Percentiles rank a stretch among this genome's conserved stretches.
Conservation (phyloP, 2,329 filamentous ascomycete genomes). For the Fusarium domesticum region DNA sequence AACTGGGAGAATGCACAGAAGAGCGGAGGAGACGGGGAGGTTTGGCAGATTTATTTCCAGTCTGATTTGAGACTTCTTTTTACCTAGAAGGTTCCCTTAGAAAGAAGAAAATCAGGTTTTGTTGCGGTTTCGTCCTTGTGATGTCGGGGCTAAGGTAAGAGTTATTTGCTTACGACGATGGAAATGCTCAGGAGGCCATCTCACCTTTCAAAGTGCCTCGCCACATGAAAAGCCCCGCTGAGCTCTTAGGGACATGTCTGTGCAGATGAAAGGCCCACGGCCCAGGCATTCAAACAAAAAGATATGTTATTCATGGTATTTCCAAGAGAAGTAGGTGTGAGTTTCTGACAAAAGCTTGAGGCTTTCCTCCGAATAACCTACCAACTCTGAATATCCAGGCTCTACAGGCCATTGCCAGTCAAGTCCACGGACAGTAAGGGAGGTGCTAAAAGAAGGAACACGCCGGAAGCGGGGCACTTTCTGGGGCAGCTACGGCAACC, state of each 20-base stretch:
- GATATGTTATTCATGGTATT: neutral
- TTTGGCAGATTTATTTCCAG: no score
- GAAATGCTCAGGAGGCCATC: neutral
- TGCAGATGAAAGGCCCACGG: no score
- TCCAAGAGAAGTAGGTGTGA: no score
- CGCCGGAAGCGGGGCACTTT: neutral
- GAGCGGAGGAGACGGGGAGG: no score
- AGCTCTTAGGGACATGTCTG: neutral
- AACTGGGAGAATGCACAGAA: no score
- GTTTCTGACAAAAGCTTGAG: no score
- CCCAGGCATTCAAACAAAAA: no score
- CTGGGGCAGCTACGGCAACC: neutral
- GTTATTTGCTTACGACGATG: neutral
- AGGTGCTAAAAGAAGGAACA: neutral
- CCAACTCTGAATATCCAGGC: no score
- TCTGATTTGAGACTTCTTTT: no score
- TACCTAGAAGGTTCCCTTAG: no score
- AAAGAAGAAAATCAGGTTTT: neutral
- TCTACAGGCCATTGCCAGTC: neutral
- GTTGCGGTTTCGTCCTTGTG: constrained; percentile 5
- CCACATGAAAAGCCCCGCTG: neutral
- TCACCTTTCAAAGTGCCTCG: neutral
- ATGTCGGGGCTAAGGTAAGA: constrained; percentile 4
- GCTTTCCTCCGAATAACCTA: no score
- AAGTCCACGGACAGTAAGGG: no score